Base-by-base conservation (phyloP, 1,284 basidiomycete species). In the Tremellales sp. region DNA sequence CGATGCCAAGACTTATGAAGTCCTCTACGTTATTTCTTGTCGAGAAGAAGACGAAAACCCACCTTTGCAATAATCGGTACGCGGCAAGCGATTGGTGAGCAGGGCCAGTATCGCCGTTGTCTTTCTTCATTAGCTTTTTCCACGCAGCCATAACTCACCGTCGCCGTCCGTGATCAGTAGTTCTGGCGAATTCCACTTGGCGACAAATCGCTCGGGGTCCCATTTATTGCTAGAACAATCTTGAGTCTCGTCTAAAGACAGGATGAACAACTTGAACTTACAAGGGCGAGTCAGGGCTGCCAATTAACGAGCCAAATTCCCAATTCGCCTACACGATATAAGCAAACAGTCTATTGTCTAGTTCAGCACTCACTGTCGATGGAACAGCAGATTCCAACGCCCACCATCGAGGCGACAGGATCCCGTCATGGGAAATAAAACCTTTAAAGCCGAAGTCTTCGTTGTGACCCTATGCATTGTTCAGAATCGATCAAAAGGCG, bases 381-480 rank as follows among this genome's bases (percentile, higher is more conserved):
- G 48, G 43, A 24, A 26, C 43, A 4, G 43, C 13, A 21, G 33
- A 26, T 19, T 45, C 43, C 26, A 21, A 37, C 2, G 37, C 21
- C 48, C 48, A 50, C 38, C 43, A 50, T 16, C 48, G 26, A 22
- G 48, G 48, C 19, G 48, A 50, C 2, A 50, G 21, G 3, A 50
- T 40, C 5, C 43, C 42, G 27, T 50, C 40, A 21, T 45, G 48
- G 16, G 42, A 28, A 4, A 47, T 14, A 24, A 51, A 46, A 13
- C 45, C 49, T 29, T 29, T 31, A 33, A 51, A 51, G 7, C 25
- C n/a, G 9, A 26, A 37, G 8, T 40, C 26, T 8, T 16, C 47
- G 41, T 42, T 29, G 22, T 43, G 42, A 18, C 42, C 42, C 37
- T 39, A 26, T 24, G 8, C 24, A n/a, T 31, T 14, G 19, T 10